A percentile compares a stretch with the other conserved stretches of the same genome.
Evolutionary conservation across 2,329 filamentous ascomycete genomes (phyloP).

Genomic region (Dactylella cylindrospora): DNA sequence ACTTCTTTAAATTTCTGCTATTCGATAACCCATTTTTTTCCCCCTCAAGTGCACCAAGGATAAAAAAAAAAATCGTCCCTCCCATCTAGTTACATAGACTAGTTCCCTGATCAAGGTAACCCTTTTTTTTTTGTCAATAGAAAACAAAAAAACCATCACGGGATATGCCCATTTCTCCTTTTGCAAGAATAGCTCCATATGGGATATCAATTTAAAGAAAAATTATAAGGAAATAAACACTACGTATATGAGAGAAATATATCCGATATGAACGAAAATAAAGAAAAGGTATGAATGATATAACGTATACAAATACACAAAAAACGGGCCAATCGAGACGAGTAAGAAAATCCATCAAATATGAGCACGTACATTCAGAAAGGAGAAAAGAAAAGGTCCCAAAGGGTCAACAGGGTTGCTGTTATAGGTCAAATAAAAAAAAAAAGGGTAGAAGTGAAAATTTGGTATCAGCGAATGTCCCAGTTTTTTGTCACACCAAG

Average conservation of each 20-base stretch:
- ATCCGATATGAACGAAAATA: background rate
- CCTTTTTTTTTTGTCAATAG: too few relatives aligned
- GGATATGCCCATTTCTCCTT: too few relatives aligned
- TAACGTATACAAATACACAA: slow-evolving; percentile 2
- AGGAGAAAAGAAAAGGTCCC: slow-evolving; percentile 11
- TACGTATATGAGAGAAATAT: background rate
- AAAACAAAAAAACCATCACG: too few relatives aligned
- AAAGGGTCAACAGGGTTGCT: too few relatives aligned
- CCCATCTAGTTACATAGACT: too few relatives aligned
- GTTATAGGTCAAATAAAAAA: slow-evolving; percentile 21
- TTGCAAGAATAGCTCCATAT: too few relatives aligned
- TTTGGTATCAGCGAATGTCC: slow-evolving; percentile 43
- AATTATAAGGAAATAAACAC: too few relatives aligned
- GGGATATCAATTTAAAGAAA: too few relatives aligned
- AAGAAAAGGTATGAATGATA: slow-evolving; percentile 5
- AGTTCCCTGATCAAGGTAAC: too few relatives aligned
- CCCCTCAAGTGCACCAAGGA: too few relatives aligned
- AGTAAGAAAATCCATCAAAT: slow-evolving; percentile 5
- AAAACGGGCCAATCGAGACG: background rate
- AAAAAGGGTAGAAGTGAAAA: slow-evolving; percentile 4
- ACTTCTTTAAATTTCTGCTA: background rate
- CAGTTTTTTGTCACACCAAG: slow-evolving; percentile 15
- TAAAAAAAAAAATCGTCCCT: too few relatives aligned
- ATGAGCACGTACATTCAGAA: slow-evolving; percentile 1
- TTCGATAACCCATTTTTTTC: too few relatives aligned